These are phyloP conservation scores for Penicillium soppii DNA, from an alignment of 495 filamentous ascomycete species.

Conservation along the genomic window DNA sequence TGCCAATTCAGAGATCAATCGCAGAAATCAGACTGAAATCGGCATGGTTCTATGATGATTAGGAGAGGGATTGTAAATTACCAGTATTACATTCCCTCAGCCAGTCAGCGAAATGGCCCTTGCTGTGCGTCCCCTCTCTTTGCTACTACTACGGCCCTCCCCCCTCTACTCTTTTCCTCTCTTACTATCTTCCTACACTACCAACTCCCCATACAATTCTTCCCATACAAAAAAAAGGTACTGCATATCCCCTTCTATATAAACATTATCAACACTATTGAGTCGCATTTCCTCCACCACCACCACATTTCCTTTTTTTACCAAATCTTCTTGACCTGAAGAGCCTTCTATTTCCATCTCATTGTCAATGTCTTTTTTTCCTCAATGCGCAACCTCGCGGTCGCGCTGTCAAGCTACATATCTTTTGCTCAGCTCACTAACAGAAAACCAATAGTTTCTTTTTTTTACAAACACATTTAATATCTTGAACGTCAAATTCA, in stretches of 20 bases:
- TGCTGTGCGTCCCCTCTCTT: conserved; percentile 29
- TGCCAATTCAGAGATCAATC: background rate
- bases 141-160: conserved; percentile 60
- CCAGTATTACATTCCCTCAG: conserved; percentile 20
- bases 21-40: background rate
- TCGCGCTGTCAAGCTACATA: conserved; percentile 8
- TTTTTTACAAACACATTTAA: background rate
- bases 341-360: conserved; percentile 13
- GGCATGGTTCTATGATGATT: background rate
- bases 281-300: conserved; percentile 21
- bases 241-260: conserved; percentile 38
- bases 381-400: conserved; percentile 16
- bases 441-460: background rate
- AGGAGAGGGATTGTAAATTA: background rate
- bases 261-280: conserved; percentile 32
- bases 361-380: conserved; percentile 20
- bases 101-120: conserved; percentile 16
- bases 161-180: conserved; percentile 37
- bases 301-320: conserved; percentile 20
- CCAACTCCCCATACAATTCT: conserved; percentile 59
- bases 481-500: background rate
- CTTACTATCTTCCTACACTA: conserved; percentile 54
- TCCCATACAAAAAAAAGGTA: conserved; percentile 54
- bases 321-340: conserved; percentile 12
- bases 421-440: conserved; percentile 10